Percentiles rank a stretch among this genome's conserved stretches.
Evolutionary conservation across 768 basidiomycete species (phyloP).

Genomic region (Psilocybe tampanensis): DNA sequence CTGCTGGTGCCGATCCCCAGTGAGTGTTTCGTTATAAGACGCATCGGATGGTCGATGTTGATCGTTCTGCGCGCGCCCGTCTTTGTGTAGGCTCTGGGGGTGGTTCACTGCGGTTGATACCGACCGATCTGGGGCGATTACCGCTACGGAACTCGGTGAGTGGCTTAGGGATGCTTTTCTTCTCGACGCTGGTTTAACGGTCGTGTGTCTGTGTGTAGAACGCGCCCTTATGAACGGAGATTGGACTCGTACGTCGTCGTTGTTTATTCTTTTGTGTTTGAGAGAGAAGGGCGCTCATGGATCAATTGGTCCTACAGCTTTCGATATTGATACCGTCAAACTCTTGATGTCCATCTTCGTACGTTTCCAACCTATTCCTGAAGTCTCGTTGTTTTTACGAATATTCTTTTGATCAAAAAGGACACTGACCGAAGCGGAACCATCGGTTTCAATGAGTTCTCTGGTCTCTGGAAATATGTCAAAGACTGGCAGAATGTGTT

Average conservation of each 20-base stretch:
- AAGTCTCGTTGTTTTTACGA: no score
- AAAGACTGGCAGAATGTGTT: conserved; percentile 89
- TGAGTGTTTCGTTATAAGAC: conserved; percentile 36
- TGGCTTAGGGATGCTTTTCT: conserved; percentile 9
- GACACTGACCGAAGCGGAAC: conserved; percentile 79
- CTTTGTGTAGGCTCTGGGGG: conserved; percentile 75
- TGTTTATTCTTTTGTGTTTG: not conserved
- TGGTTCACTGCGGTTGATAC: conserved; percentile 75
- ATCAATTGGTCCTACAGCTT: conserved; percentile 51
- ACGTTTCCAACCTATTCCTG: conserved; percentile 22
- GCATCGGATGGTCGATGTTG: no score
- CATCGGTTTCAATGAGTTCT: conserved; percentile 82
- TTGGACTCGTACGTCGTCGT: conserved; percentile 64
- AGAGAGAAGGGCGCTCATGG: not conserved
- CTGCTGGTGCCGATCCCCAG: conserved; percentile 77
- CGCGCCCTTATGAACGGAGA: conserved; percentile 60
- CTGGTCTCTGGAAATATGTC: conserved; percentile 83
- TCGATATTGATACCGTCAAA: conserved; percentile 87
- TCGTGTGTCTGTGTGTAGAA: conserved; percentile 30
- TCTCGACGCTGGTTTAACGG: not conserved
- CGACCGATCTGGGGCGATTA: conserved; percentile 70
- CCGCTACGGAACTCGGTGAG: conserved; percentile 68
- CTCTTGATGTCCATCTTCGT: conserved; percentile 84
- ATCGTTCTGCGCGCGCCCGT: not conserved
- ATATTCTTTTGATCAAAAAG: conserved; percentile 20